A percentile compares a stretch with the other conserved stretches of the same genome.
phyloP scores from a whole-genome alignment of 1,284 basidiomycete genomes.

The Chalciporus sp. region DNA sequence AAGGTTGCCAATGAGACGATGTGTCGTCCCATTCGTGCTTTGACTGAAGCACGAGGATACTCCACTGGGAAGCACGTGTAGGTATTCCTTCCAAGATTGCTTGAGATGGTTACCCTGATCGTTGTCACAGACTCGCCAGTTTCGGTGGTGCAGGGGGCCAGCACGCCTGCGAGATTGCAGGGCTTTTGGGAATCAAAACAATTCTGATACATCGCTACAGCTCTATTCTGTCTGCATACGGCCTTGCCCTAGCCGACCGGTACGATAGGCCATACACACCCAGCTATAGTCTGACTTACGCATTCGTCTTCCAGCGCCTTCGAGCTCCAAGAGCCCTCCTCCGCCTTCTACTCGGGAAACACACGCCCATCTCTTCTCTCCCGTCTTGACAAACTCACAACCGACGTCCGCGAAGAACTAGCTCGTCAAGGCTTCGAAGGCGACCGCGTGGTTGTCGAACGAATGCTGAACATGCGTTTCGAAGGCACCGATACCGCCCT shows the following conservation, averaged over 20 bases:
- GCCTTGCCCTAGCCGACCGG: conserved; percentile 80
- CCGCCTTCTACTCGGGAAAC: conserved; percentile 67
- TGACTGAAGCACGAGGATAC: conserved; percentile 91
- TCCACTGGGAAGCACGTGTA: conserved; percentile 81
- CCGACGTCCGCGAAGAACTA: conserved; percentile 68
- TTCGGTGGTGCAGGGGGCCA: conserved; percentile 89
- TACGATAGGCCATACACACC: conserved; percentile 33
- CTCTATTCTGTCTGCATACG: conserved; percentile 79
- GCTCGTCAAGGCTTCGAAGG: conserved; percentile 79
- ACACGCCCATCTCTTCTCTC: conserved; percentile 55
- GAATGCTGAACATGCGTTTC: conserved; percentile 91
- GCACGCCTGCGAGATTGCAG: conserved; percentile 76
- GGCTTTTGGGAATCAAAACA: conserved; percentile 68
- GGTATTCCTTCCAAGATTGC: conserved; percentile 1
- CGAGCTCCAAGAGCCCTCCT: conserved; percentile 87
- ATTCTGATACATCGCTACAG: conserved; percentile 77
- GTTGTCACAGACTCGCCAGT: conserved; percentile 57
- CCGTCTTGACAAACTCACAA: conserved; percentile 70
- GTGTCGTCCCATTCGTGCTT: conserved; percentile 88
- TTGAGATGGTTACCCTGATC: not conserved
- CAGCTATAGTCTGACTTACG: conserved; percentile 1
- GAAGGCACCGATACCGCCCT: conserved; percentile 91
- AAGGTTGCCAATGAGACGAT: conserved; percentile 95
- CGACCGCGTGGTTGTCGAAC: conserved; percentile 71
- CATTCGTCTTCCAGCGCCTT: conserved; percentile 57